Evolutionary conservation across 768 basidiomycete species (phyloP).

Genomic region (Termitomyces sp.): DNA sequence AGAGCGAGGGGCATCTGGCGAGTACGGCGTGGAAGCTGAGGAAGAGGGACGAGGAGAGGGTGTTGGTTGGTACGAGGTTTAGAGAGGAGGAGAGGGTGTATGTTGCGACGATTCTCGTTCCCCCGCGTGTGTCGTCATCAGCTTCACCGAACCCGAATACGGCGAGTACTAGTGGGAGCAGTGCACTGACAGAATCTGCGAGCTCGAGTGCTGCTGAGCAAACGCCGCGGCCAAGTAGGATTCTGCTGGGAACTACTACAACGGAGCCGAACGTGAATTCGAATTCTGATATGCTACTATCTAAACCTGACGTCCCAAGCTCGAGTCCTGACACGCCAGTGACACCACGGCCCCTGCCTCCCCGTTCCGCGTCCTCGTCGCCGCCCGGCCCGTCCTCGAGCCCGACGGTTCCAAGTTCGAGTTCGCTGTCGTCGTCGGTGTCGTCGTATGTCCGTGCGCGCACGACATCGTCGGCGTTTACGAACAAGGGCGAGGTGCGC

Average conservation of each 20-base stretch:
- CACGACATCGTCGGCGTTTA: constrained; percentile 57
- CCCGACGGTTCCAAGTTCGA: constrained; percentile 11
- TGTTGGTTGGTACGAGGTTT: constrained; percentile 54
- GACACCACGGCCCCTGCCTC: not conserved
- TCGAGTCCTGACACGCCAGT: not conserved
- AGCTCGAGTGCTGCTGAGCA: constrained; percentile 23
- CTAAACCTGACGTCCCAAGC: not conserved
- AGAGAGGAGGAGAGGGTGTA: constrained; percentile 48
- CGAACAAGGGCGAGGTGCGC: constrained; percentile 55
- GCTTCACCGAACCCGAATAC: constrained; percentile 8
- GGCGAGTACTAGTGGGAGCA: not conserved
- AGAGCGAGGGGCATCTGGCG: constrained; percentile 39
- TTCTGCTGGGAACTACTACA: constrained; percentile 20
- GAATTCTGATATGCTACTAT: not conserved
- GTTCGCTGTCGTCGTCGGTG: too few relatives aligned
- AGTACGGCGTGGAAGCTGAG: constrained; percentile 57
- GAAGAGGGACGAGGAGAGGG: constrained; percentile 54
- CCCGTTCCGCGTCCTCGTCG: constrained; percentile 11
- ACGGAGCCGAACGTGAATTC: not conserved
- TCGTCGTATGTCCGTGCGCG: constrained; percentile 27
- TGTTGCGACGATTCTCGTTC: constrained; percentile 46
- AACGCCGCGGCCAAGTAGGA: constrained; percentile 36
- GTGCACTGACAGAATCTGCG: not conserved
- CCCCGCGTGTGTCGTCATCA: constrained; percentile 18
- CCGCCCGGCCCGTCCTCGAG: constrained; percentile 20